Evolutionary conservation across 495 filamentous ascomycete genomes (phyloP).

Genomic region (Tirmania nivea): DNA sequence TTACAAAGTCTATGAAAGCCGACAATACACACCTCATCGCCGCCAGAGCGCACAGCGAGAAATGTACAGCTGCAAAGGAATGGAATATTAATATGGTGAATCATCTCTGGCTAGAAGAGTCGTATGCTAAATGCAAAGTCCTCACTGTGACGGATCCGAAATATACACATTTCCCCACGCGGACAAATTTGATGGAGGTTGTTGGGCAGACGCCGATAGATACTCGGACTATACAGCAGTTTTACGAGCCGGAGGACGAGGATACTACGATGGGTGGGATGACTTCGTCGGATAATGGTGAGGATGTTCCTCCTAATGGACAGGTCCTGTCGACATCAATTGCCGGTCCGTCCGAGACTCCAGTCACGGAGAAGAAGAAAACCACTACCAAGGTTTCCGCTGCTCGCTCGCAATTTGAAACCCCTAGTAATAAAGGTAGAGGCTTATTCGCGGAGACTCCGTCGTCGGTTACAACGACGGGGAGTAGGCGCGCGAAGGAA

Average conservation of each 20-base stretch:
- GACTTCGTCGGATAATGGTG: not conserved
- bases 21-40: conserved; percentile 94
- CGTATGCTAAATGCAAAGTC: conserved; percentile 66
- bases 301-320: not conserved
- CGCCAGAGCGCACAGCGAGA: conserved; percentile 57
- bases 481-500: conserved; percentile 70
- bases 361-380: not conserved
- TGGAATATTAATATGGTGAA: conserved; percentile 84
- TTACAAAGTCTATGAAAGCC: conserved; percentile 76
- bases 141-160: conserved; percentile 42
- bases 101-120: conserved; percentile 94
- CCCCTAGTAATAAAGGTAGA: not conserved
- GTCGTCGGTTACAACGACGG: not conserved
- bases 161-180: conserved; percentile 61
- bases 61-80: conserved; percentile 72
- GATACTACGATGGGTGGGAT: not conserved
- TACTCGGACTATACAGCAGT: conserved; percentile 30
- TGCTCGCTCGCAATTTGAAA: not conserved
- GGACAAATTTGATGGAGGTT: conserved; percentile 82
- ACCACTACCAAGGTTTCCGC: too few relatives aligned
- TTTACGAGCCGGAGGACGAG: conserved; percentile 12
- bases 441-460: not conserved
- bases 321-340: conserved; percentile 1
- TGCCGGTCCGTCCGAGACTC: not conserved
- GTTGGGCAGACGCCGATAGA: conserved; percentile 66